Percentiles rank a stretch among this genome's conserved stretches.
phyloP scores from a whole-genome alignment of 257 asterid species.

The Linaria vulgaris region DNA sequence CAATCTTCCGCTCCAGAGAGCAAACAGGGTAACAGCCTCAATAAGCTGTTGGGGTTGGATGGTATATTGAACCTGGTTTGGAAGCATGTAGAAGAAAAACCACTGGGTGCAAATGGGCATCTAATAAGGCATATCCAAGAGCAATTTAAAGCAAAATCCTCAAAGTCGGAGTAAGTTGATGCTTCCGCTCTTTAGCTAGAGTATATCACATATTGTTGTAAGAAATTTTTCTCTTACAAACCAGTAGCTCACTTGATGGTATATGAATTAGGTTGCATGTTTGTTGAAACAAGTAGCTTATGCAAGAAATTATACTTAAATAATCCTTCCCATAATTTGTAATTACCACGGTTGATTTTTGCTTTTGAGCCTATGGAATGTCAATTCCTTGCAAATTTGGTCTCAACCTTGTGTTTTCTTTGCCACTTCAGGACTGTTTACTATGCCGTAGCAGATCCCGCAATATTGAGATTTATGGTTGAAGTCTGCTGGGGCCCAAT shows the following conservation, averaged over 20 bases:
- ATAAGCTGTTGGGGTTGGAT: constrained; percentile 86
- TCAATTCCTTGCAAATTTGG: constrained; percentile 16
- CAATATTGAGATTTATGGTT: constrained; percentile 91
- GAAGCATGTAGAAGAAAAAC: constrained; percentile 95
- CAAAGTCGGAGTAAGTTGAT: constrained; percentile 84
- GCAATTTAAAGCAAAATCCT: constrained; percentile 90
- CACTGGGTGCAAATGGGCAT: constrained; percentile 84
- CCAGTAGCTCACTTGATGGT: constrained; percentile 20
- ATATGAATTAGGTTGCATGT: constrained; percentile 13
- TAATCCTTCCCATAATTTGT: constrained; percentile 15
- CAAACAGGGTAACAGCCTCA: constrained; percentile 91
- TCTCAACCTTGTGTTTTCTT: constrained; percentile 23
- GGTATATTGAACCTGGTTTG: constrained; percentile 95
- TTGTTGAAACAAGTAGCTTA: constrained; percentile 20
- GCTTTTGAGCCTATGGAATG: constrained; percentile 23
- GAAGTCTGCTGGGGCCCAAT: constrained; percentile 99
- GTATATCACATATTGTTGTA: constrained; percentile 6
- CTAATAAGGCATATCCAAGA: constrained; percentile 92
- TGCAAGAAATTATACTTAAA: constrained; percentile 21
- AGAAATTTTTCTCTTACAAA: constrained; percentile 2
- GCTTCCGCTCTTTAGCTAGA: constrained; percentile 25
- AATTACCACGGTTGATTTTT: constrained; percentile 19
- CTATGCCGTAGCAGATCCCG: constrained; percentile 82
- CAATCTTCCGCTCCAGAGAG: constrained; percentile 74
- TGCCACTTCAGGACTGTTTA: constrained; percentile 62